Conservation (phyloP, 1,284 basidiomycete species). For the Ganoderma boninense region DNA sequence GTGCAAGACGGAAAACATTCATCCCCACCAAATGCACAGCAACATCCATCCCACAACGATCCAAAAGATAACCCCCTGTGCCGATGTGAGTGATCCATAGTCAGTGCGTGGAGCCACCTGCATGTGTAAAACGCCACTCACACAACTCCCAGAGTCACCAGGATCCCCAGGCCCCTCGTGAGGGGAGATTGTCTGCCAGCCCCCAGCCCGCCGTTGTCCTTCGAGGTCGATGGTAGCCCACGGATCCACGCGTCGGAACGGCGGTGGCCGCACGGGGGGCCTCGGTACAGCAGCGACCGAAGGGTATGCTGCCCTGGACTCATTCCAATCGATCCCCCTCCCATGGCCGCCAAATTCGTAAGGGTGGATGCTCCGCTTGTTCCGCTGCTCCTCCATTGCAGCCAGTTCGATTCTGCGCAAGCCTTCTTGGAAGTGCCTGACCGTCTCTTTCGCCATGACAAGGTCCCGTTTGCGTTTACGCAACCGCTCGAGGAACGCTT, state of each 20-base stretch:
- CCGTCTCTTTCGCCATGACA: neutral
- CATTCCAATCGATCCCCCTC: neutral
- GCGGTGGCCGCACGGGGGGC: neutral
- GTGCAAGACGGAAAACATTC: neutral
- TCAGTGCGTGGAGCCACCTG: neutral
- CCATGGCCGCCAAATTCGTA: neutral
- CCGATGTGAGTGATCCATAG: neutral
- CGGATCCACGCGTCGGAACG: neutral
- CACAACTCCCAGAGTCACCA: neutral
- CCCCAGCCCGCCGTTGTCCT: neutral
- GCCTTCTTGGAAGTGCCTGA: neutral
- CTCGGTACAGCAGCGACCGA: neutral
- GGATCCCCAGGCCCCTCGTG: neutral
- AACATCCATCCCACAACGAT: neutral
- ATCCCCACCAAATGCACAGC: neutral
- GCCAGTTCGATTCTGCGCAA: neutral
- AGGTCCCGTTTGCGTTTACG: neutral
- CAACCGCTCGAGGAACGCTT: neutral
- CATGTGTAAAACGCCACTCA: neutral
- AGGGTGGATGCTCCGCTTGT: neutral
- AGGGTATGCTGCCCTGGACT: neutral
- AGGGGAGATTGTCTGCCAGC: neutral
- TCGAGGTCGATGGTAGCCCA: neutral
- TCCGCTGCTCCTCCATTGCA: neutral
- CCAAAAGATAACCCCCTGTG: neutral